Evolutionary conservation across 345 rosid genomes (phyloP), one percentile per base, ranked within the genome.

Genomic region (Arabidopsis suecica): DNA sequence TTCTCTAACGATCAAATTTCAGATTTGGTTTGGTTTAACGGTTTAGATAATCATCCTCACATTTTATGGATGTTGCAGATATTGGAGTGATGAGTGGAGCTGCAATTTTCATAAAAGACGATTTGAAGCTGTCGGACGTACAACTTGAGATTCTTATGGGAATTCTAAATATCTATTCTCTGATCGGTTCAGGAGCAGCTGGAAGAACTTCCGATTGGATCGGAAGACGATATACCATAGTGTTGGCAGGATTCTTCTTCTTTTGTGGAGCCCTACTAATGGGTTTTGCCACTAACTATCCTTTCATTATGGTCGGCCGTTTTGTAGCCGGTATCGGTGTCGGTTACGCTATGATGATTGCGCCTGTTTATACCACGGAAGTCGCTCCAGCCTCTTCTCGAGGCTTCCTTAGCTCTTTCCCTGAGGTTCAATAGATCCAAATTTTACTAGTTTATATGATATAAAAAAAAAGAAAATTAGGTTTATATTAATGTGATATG

Each of bases 301-400:
- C 57, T 20, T 78, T 73, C 79, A 88, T 88, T 69, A 74, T 91
- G 79, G 81, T 81, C 0, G 97, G 97, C 7, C 82, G 92, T 34
- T 69, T 84, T 3, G 65, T 90, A 4, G 93, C 93, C n/a, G 91
- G 96, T 13, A 70, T 88, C 5, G 94, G 92, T 7, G 92, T 91
- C 3, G 94, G 97, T 25, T 87, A 82, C 74, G 78, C 92, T 22
- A 77, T 86, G 37, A 89, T 86, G 94, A 88, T 87, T 6, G 86
- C 88, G 0, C 96, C 90, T 0, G 82, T 90, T 49, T 90, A 88
- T 22, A 78, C 80, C 0, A 83, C 91, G 0, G 92, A 91, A 74
- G 77, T 91, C 10, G 84, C 94, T 9, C 92, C 94, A 1, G 82
- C 91, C 8, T 69, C 72, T 67, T 77, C 84, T 28, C 79, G 97